These are phyloP conservation scores for Solanum rostratum DNA, from an alignment of 257 asterid genomes.

Conservation along the genomic window DNA sequence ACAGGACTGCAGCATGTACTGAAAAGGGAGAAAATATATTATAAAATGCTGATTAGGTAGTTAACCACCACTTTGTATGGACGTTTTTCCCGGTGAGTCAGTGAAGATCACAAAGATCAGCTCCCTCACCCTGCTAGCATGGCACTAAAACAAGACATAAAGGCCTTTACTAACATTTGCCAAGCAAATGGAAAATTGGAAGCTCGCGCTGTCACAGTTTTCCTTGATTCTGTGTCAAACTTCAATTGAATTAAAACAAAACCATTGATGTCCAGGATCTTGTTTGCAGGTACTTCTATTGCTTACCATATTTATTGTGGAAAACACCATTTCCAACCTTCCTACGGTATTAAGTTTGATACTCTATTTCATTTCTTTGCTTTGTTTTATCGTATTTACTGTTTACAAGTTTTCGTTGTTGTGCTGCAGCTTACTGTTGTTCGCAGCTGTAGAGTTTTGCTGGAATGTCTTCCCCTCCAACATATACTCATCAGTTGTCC, in stretches of 20 bases:
- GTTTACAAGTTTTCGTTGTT: neutral
- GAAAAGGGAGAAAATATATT: neutral
- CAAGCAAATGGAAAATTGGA: neutral
- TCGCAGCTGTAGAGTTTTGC: constrained; percentile 54
- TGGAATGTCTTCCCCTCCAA: constrained; percentile 88
- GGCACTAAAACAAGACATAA: neutral
- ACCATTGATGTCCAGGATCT: neutral
- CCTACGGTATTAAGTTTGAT: constrained; percentile 35
- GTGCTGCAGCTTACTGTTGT: constrained; percentile 52
- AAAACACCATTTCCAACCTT: constrained; percentile 63
- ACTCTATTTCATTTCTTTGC: neutral
- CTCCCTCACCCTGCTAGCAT: neutral
- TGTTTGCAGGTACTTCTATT: constrained; percentile 70
- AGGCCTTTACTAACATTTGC: neutral
- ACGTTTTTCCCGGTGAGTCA: neutral
- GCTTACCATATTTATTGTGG: constrained; percentile 87
- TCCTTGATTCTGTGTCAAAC: neutral
- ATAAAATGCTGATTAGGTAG: neutral
- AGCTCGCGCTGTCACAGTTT: neutral
- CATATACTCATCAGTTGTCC: constrained; percentile 50
- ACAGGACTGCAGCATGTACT: neutral
- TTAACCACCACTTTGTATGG: neutral
- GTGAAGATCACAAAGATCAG: neutral
- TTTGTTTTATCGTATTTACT: neutral
- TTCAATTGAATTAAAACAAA: neutral